Evolutionary conservation across 2,329 filamentous ascomycete species (phyloP).

Genomic region (Teratosphaeria destructans): DNA sequence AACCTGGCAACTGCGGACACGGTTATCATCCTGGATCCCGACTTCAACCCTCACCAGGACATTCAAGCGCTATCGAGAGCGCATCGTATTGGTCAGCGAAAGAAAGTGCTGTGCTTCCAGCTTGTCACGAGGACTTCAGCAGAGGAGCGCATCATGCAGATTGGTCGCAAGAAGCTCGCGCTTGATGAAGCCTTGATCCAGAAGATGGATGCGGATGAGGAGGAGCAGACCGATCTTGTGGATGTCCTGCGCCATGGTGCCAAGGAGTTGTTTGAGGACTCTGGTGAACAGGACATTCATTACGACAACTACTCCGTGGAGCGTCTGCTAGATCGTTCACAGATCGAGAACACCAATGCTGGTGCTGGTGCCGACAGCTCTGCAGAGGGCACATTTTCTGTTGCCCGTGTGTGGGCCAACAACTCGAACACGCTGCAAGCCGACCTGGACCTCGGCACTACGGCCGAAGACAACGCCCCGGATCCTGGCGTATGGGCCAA

Average conservation of each 20-base stretch:
- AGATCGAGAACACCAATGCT: constrained; percentile 60
- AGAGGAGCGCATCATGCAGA: constrained; percentile 93
- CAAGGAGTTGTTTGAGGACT: constrained; percentile 71
- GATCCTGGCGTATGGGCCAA: constrained; percentile 76
- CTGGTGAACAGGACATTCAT: constrained; percentile 60
- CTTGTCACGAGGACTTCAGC: constrained; percentile 79
- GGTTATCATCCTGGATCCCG: constrained; percentile 91
- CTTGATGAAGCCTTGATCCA: constrained; percentile 93
- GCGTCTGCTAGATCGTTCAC: constrained; percentile 76
- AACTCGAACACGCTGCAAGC: constrained; percentile 56
- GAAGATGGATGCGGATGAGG: constrained; percentile 74
- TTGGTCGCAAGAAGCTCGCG: constrained; percentile 90
- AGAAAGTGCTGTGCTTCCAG: constrained; percentile 92
- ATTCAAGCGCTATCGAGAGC: constrained; percentile 90
- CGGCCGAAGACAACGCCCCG: constrained; percentile 32
- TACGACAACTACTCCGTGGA: constrained; percentile 81
- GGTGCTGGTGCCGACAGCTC: constrained; percentile 50
- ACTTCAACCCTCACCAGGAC: constrained; percentile 97
- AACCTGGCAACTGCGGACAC: constrained; percentile 95
- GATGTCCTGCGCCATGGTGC: constrained; percentile 83
- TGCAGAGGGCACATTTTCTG: constrained; percentile 73
- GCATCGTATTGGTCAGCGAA: constrained; percentile 91
- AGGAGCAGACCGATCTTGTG: constrained; percentile 69
- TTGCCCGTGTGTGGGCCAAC: constrained; percentile 87
- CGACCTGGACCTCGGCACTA: constrained; percentile 21